Base-by-base conservation (phyloP, 106 monocot genomes). In the Dactylorhiza incarnata region DNA sequence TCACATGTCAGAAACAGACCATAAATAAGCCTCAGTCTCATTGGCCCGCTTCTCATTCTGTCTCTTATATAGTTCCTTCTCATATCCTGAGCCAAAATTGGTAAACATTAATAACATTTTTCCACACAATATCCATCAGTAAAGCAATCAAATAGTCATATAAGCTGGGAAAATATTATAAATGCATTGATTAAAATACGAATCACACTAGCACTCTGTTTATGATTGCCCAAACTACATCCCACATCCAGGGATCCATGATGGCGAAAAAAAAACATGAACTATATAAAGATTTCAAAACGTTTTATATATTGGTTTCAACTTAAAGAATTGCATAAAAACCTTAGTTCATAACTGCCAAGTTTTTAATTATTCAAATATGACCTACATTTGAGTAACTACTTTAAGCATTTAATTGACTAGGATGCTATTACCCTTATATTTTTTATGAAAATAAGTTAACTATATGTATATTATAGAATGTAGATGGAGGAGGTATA, bases 1-100 rank as follows among this genome's bases (percentile, higher is more conserved):
- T 72, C 72, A 72, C 72, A 72, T 72, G 26, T 94, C 94, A 51
- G 94, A 71, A 13, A 91, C 91, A 3, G 94, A 94, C 94, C 94
- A 94, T 13, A 94, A 68, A 80, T 94, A 94, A 3, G 94, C 94
- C 81, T 94, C 94, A 22, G 56, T 75, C 53, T 94, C 90, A 2
- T 83, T 87, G 23, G 94, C 90, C 15, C 74, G 84, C 74, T 86
- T 91, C 77, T 94, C 91, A 47, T 87, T 94, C 78, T 91, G 88
- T 59, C 88, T 82, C 79, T 88, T 88, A 71, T 91, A 91, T 76
- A 84, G 17, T 68, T 91, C 94, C 81, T 91, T 94, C 80, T 94
- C 94, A 79, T 76, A 94, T 66, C 94, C 94, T 94, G 58, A 15
- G 24, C 61, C 15, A 75, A 20, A 43, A 24, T 71, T 71, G 15